Base-by-base conservation (phyloP, 1,139 yeast species). In the Williopsis jadinii region DNA sequence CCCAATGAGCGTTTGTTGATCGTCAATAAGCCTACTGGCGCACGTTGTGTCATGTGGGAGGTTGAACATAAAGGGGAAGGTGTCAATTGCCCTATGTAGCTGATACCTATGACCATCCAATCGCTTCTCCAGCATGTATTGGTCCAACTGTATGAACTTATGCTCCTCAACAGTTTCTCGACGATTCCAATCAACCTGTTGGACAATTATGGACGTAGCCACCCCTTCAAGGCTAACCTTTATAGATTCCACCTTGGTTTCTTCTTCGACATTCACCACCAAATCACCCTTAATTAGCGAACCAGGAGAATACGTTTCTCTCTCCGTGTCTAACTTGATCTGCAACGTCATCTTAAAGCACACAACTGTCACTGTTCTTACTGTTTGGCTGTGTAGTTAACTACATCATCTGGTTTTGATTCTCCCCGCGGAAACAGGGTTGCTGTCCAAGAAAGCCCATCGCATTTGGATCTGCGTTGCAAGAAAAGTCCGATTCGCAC, bases 101-200 rank as follows among this genome's bases (percentile, higher is more conserved):
- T 11, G 9, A 14, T 36, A 36, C 12, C 38, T 10, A n/a, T 30
- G 34, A 9, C 34, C 33, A 30, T 36, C 34, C 24, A 24, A 19
- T n/a, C 30, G 15, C 14, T 24, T 36, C 11, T 10, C 24, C 11
- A 36, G n/a, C 8, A 36, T 28, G 8, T 6, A 5, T 14, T 36
- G 33, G 24, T 36, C 34, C n/a, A 36, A 28, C 10, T 30, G 30
- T 15, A 36, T 12, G 9, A 36, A 36, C 11, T 19, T 19, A 24
- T 36, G 38, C n/a, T 30, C 29, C 9, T 36, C 38, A 8, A 12
- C 15, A 6, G 24, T 15, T 11, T 19, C 34, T 8, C 10, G 19
- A 9, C 34, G 19, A 14, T 30, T 30, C 38, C 38, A 36, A 9
- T 36, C 38, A 11, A 30, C 34, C 24, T 36, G 38, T 12, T 28